Conservation (phyloP, 768 basidiomycete species). For the Kwoniella pini region DNA sequence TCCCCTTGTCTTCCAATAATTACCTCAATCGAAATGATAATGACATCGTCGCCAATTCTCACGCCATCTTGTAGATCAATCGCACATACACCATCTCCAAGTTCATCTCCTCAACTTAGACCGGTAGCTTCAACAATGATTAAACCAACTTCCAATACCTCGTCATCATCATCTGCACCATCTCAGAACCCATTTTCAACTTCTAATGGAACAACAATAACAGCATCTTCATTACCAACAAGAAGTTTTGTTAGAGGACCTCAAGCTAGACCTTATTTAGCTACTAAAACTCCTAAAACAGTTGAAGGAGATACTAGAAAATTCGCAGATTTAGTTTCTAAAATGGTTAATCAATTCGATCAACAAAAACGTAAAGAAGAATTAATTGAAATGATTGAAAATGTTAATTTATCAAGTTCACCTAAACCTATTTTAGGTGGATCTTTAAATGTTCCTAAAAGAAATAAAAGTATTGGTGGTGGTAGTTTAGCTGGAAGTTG, state of each 20-base stretch:
- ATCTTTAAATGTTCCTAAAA: conserved; percentile 6
- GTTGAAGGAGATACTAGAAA: conserved; percentile 38
- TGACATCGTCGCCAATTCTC: conserved; percentile 23
- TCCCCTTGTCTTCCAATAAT: not conserved
- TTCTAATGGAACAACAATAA: not conserved
- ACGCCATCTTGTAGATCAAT: conserved; percentile 23
- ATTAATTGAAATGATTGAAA: conserved; percentile 20
- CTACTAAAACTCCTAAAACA: conserved; percentile 8
- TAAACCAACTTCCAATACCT: conserved; percentile 11
- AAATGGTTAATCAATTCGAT: conserved; percentile 19
- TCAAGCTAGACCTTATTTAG: conserved; percentile 33
- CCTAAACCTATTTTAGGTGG: not conserved
- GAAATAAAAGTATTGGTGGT: conserved; percentile 9
- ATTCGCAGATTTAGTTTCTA: conserved; percentile 36
- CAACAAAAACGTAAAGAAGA: conserved; percentile 13
- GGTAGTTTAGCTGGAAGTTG: conserved; percentile 38
- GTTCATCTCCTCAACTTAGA: conserved; percentile 32
- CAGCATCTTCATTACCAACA: conserved; percentile 7
- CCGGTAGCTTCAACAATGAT: conserved; percentile 33
- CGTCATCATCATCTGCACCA: not conserved
- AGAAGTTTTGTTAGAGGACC: conserved; percentile 43
- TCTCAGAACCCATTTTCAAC: not conserved
- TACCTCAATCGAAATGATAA: conserved; percentile 17
- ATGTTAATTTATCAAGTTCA: conserved; percentile 10
- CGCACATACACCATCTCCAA: conserved; percentile 26